phyloP scores from a whole-genome alignment of 768 basidiomycete genomes.

The Tulasnella sp. region DNA sequence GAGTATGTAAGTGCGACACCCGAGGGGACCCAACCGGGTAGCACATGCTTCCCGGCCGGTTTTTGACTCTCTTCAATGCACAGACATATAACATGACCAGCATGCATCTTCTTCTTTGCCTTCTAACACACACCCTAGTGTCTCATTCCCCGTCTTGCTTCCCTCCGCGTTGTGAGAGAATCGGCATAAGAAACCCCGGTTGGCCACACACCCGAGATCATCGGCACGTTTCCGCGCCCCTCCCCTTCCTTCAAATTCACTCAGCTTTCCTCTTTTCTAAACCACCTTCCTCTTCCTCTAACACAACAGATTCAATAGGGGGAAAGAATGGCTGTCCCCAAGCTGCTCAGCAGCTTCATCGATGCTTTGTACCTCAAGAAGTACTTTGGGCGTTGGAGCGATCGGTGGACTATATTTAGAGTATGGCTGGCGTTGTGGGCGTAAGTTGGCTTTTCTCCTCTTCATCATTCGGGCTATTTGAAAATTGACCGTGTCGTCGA shows the following conservation, averaged over 20 bases:
- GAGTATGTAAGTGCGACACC: no score
- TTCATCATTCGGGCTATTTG: no score
- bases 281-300: neutral
- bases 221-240: neutral
- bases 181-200: neutral
- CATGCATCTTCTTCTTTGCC: neutral
- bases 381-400: conserved; percentile 2
- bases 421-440: neutral
- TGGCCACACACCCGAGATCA: no score
- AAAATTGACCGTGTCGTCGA: neutral
- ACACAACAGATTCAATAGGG: neutral
- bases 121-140: neutral
- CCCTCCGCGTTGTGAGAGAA: neutral
- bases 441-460: neutral
- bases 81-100: neutral
- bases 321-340: neutral
- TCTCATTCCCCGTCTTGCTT: neutral
- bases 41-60: neutral
- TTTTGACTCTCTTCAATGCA: neutral
- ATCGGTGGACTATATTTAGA: conserved; percentile 11
- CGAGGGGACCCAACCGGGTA: neutral
- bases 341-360: neutral
- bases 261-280: neutral
- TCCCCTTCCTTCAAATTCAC: neutral
- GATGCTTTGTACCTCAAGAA: conserved; percentile 7